Conservation (phyloP, 176 grass and related monocot genomes). For the Otatea glauca region DNA sequence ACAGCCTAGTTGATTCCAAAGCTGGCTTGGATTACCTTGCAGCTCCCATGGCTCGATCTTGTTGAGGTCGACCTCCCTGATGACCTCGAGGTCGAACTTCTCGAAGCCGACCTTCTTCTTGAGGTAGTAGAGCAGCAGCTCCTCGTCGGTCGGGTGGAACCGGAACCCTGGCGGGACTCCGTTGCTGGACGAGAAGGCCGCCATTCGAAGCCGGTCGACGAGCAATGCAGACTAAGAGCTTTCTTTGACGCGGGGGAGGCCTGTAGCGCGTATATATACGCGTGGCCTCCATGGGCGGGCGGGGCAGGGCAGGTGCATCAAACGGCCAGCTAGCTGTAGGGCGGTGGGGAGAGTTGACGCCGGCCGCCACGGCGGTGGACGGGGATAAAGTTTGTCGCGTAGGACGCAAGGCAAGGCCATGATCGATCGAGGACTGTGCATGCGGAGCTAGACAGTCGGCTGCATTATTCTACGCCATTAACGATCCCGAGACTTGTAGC, state of each 20-base stretch:
- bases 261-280: conserved; percentile 51
- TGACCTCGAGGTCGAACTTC: conserved; percentile 97
- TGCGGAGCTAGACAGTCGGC: conserved; percentile 46
- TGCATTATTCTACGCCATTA: conserved; percentile 65
- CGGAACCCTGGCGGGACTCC: conserved; percentile 97
- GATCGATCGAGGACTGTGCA: conserved; percentile 48
- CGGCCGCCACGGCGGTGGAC: conserved; percentile 84
- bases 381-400: conserved; percentile 80
- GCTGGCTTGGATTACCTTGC: conserved; percentile 61
- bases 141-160: conserved; percentile 97
- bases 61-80: conserved; percentile 94
- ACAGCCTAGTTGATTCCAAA: background rate
- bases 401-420: conserved; percentile 69
- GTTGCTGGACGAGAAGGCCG: conserved; percentile 75
- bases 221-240: background rate
- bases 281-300: conserved; percentile 27
- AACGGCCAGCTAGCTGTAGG: background rate
- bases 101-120: conserved; percentile 94
- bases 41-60: conserved; percentile 99
- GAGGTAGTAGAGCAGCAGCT: conserved; percentile 95
- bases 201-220: conserved; percentile 37
- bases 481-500: conserved; percentile 84
- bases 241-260: conserved; percentile 60
- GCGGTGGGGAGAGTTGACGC: conserved; percentile 69
- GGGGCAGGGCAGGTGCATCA: conserved; percentile 15